A percentile compares a stretch with the other conserved stretches of the same genome.
Conservation (phyloP, 305 asterid species). For the Fraxinus sp. region DNA sequence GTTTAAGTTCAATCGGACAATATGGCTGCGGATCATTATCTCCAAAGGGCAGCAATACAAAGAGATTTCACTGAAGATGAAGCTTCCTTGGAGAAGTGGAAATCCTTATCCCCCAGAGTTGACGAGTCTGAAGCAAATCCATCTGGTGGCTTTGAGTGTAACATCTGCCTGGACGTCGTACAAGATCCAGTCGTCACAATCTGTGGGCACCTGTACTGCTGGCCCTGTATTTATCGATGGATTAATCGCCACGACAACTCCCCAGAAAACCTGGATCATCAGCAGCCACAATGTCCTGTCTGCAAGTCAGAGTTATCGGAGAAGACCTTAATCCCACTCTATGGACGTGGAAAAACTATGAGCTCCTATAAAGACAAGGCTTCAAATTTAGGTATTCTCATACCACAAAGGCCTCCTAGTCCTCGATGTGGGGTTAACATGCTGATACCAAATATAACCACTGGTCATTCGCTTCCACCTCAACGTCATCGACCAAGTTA, state of each 20-base stretch:
- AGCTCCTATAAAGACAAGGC: constrained; percentile 27
- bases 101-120: constrained; percentile 11
- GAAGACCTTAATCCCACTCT: constrained; percentile 61
- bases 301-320: constrained; percentile 60
- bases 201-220: constrained; percentile 39
- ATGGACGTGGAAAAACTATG: constrained; percentile 52
- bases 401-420: constrained; percentile 57
- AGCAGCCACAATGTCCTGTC: constrained; percentile 61
- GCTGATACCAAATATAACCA: constrained; percentile 12
- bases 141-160: constrained; percentile 31
- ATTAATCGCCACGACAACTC: constrained; percentile 30
- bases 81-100: constrained; percentile 26
- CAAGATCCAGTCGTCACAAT: constrained; percentile 37
- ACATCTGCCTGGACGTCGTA: constrained; percentile 33
- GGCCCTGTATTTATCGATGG: constrained; percentile 61
- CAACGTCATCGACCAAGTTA: constrained; percentile 30
- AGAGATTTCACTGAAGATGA: constrained; percentile 6
- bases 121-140: constrained; percentile 25
- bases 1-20: background rate
- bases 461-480: constrained; percentile 13
- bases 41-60: constrained; percentile 12
- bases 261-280: constrained; percentile 28
- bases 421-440: constrained; percentile 28
- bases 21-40: constrained; percentile 23
- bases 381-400: constrained; percentile 23